Evolutionary conservation across 305 asterid genomes (phyloP).

Genomic region (Solanum hybrid): DNA sequence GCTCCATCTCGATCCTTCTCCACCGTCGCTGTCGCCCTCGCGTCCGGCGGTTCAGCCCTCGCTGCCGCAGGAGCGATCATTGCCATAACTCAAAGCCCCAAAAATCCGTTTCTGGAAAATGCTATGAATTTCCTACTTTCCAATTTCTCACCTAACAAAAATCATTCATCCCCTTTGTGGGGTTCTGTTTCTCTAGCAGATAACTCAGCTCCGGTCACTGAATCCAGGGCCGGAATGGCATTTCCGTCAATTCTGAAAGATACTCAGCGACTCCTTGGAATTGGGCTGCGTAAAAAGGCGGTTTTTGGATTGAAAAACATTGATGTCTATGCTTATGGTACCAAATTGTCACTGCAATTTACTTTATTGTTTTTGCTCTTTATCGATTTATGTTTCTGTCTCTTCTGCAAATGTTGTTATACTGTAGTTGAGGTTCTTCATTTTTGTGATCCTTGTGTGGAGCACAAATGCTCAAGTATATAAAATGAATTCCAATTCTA

Average conservation of each 20-base stretch:
- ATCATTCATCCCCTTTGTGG: constrained; percentile 35
- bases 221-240: constrained; percentile 59
- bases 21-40: constrained; percentile 5
- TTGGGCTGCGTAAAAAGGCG: constrained; percentile 64
- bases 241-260: constrained; percentile 64
- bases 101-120: constrained; percentile 25
- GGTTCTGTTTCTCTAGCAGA: constrained; percentile 53
- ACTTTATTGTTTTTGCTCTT: background rate
- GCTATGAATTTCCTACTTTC: constrained; percentile 36
- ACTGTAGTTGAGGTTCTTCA: background rate
- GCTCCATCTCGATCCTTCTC: constrained; percentile 25
- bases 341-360: constrained; percentile 1
- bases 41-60: constrained; percentile 26
- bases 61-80: constrained; percentile 31
- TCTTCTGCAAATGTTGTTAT: background rate
- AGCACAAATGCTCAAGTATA: background rate
- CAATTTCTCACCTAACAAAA: constrained; percentile 16
- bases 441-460: background rate
- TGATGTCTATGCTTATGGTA: constrained; percentile 91
- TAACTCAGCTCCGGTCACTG: constrained; percentile 41
- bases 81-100: constrained; percentile 31
- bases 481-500: background rate
- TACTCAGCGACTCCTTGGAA: constrained; percentile 75
- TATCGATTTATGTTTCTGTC: background rate
- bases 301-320: constrained; percentile 78